A percentile compares a stretch with the other conserved stretches of the same genome.
phyloP scores from a whole-genome alignment of 202 grass and related monocot species.

The Zoysia matrella region DNA sequence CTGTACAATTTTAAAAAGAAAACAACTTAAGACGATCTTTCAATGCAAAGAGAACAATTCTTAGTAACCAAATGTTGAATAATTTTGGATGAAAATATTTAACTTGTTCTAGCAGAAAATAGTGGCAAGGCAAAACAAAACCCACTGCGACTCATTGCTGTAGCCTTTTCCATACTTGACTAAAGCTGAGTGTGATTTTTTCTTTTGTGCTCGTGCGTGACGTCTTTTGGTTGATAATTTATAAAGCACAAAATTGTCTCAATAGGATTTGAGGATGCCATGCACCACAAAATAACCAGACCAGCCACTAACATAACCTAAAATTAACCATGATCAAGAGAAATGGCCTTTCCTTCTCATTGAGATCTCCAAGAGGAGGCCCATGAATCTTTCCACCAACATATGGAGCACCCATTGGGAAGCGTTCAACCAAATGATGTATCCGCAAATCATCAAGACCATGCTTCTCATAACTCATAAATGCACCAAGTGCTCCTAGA shows the following conservation, averaged over 20 bases:
- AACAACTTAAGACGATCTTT: slow-evolving; percentile 37
- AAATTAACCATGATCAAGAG: slow-evolving; percentile 33
- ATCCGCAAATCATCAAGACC: slow-evolving; percentile 86
- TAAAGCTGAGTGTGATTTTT: neutral
- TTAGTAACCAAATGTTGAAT: slow-evolving; percentile 32
- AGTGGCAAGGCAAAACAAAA: neutral
- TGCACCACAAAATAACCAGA: slow-evolving; percentile 28
- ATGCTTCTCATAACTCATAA: slow-evolving; percentile 98
- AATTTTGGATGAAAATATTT: slow-evolving; percentile 3
- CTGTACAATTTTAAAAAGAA: slow-evolving; percentile 48
- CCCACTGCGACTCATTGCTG: neutral
- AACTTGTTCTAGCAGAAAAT: slow-evolving; percentile 29
- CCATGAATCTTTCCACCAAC: slow-evolving; percentile 96
- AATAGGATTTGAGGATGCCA: neutral
- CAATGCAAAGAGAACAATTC: slow-evolving; percentile 22
- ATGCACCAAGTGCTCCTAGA: slow-evolving; percentile 92
- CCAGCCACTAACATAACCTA: slow-evolving; percentile 14
- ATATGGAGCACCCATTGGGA: slow-evolving; percentile 96
- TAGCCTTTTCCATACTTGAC: neutral
- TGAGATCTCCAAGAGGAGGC: slow-evolving; percentile 89
- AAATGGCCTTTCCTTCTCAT: slow-evolving; percentile 77
- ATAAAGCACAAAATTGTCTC: slow-evolving; percentile 23
- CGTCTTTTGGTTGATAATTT: slow-evolving; percentile 3
- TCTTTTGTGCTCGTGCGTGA: neutral
- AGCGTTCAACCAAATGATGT: slow-evolving; percentile 98